A percentile compares a stretch with the other conserved stretches of the same genome.
Evolutionary conservation across 257 asterid species (phyloP).

Genomic region (Eucommia ulmoides): DNA sequence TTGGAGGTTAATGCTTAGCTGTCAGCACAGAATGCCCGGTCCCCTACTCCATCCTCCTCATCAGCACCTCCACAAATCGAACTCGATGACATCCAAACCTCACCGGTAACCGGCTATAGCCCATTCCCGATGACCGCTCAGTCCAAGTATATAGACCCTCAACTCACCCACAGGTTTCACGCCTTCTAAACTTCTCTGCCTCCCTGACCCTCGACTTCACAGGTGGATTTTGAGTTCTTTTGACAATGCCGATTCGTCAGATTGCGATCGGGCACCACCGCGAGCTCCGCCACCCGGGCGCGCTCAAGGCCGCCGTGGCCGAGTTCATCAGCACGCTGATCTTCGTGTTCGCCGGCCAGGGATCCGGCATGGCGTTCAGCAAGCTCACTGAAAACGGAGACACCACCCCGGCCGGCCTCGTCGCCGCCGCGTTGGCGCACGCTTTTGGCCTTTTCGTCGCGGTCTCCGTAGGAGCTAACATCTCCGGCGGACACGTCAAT

Average conservation of each 20-base stretch:
- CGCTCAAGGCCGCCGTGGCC: slow-evolving; percentile 42
- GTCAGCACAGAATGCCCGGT: slow-evolving; percentile 4
- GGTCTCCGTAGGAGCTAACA: slow-evolving; percentile 31
- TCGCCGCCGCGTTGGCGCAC: slow-evolving; percentile 42
- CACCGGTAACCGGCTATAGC: slow-evolving; percentile 1
- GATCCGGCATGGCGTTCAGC: slow-evolving; percentile 59
- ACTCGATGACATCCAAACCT: too few relatives aligned
- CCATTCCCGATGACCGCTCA: not conserved
- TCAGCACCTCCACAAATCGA: not conserved
- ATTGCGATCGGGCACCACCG: slow-evolving; percentile 32
- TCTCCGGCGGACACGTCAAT: slow-evolving; percentile 79
- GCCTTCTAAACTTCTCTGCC: too few relatives aligned
- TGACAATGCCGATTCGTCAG: too few relatives aligned
- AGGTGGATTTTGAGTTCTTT: too few relatives aligned
- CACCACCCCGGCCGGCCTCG: slow-evolving; percentile 28
- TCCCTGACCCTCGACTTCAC: too few relatives aligned
- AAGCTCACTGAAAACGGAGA: slow-evolving; percentile 22
- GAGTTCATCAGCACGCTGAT: slow-evolving; percentile 48
- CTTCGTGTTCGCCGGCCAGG: slow-evolving; percentile 54
- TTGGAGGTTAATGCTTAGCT: slow-evolving; percentile 16
- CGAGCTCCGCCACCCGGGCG: slow-evolving; percentile 38
- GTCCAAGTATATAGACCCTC: slow-evolving; percentile 4
- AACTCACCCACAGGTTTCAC: slow-evolving; percentile 38
- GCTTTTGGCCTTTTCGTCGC: slow-evolving; percentile 45
- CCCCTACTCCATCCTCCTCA: slow-evolving; percentile 4